Evolutionary conservation across 2,329 filamentous ascomycete species (phyloP).

Genomic region (Tolypocladium endophyticum): DNA sequence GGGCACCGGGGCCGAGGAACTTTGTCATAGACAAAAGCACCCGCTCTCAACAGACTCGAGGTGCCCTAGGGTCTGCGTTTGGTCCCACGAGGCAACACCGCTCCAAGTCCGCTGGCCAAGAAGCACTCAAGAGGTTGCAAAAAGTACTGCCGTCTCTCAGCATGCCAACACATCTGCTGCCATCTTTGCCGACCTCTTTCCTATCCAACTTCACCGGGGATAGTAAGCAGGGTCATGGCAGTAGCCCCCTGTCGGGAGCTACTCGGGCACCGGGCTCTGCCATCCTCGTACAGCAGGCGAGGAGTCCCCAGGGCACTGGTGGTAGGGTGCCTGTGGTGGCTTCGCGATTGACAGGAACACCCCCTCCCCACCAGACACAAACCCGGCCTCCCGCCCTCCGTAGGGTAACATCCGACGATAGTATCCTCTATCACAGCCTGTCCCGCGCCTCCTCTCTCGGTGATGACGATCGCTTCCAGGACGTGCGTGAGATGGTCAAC

Average conservation of each 20-base stretch:
- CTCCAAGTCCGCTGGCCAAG: constrained; percentile 44
- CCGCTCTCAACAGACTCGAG: constrained; percentile 14
- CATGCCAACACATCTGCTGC: constrained; percentile 19
- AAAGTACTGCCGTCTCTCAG: constrained; percentile 44
- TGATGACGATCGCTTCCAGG: constrained; percentile 69
- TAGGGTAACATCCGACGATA: constrained; percentile 50
- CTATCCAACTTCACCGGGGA: constrained; percentile 23
- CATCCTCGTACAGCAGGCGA: not conserved
- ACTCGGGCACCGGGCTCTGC: not conserved
- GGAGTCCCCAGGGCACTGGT: too few species aligned
- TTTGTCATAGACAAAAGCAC: constrained; percentile 5
- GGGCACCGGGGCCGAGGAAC: constrained; percentile 14
- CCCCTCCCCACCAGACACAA: not conserved
- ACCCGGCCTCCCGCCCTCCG: constrained; percentile 16
- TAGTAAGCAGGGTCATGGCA: constrained; percentile 6
- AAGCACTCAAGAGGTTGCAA: constrained; percentile 45
- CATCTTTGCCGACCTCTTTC: constrained; percentile 32
- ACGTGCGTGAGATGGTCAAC: constrained; percentile 78
- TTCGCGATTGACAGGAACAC: not conserved
- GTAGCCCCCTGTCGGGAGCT: not conserved
- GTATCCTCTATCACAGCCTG: constrained; percentile 62
- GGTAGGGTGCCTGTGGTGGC: not conserved
- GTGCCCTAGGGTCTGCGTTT: constrained; percentile 34
- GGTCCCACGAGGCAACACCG: constrained; percentile 34
- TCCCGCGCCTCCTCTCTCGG: constrained; percentile 76